Evolutionary conservation across 1,139 yeast species (phyloP).

Genomic region (Saccharomyces hybrid): DNA sequence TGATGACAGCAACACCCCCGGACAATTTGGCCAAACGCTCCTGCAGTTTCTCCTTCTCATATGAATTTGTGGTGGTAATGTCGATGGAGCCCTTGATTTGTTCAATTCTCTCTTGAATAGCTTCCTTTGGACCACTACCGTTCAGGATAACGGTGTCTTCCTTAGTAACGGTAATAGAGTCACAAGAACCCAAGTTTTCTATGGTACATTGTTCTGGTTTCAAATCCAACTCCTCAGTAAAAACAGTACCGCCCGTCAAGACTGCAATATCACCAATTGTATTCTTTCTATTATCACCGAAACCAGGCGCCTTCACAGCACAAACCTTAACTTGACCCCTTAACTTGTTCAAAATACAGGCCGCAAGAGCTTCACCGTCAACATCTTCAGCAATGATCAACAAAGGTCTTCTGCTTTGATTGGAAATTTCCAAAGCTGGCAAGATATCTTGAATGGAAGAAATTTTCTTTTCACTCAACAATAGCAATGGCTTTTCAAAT

Average conservation of each 20-base stretch:
- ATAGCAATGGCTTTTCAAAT: slow-evolving; percentile 87
- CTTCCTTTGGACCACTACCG: slow-evolving; percentile 91
- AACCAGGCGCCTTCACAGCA: slow-evolving; percentile 99
- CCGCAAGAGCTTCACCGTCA: slow-evolving; percentile 98
- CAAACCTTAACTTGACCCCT: slow-evolving; percentile 99
- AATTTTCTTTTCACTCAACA: slow-evolving; percentile 91
- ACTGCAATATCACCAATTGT: slow-evolving; percentile 96
- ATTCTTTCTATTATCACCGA: slow-evolving; percentile 99
- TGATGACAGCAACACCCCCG: slow-evolving; percentile 98
- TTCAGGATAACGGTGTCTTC: slow-evolving; percentile 94
- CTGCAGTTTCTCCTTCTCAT: slow-evolving; percentile 95
- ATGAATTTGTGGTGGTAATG: slow-evolving; percentile 77
- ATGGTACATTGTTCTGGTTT: slow-evolving; percentile 95
- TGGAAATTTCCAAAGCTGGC: slow-evolving; percentile 91
- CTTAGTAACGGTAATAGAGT: slow-evolving; percentile 89
- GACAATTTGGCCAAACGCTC: slow-evolving; percentile 97
- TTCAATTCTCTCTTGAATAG: slow-evolving; percentile 86
- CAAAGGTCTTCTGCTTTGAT: slow-evolving; percentile 92
- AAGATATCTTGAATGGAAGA: slow-evolving; percentile 87
- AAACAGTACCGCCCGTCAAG: slow-evolving; percentile 95
- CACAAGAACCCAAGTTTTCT: slow-evolving; percentile 89
- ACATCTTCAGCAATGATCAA: slow-evolving; percentile 93
- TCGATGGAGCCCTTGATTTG: slow-evolving; percentile 83
- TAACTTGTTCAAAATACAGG: slow-evolving; percentile 95
- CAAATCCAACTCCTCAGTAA: slow-evolving; percentile 95